phyloP scores from a whole-genome alignment of 1,284 basidiomycete genomes.

The Trichosporon sp. region DNA sequence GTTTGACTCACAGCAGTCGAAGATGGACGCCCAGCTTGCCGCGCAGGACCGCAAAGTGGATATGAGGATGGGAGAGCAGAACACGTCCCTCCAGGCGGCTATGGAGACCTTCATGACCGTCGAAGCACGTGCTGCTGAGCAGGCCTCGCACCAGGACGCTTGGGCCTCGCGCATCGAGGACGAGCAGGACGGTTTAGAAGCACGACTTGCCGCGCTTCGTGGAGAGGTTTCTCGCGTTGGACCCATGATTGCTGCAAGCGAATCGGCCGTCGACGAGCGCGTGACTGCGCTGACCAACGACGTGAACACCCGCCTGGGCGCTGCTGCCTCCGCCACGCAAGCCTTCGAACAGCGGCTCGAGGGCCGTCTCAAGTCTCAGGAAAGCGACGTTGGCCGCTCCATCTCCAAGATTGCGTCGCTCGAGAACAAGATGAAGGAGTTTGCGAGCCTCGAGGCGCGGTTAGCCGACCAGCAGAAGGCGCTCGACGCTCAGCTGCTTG shows the following conservation, averaged over 20 bases:
- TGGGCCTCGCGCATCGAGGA: slow-evolving; percentile 4
- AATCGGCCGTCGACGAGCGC: slow-evolving; percentile 1
- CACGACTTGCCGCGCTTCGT: not conserved
- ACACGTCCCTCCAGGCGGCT: not conserved
- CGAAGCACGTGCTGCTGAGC: not conserved
- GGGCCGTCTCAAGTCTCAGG: not conserved
- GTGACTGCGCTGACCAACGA: not conserved
- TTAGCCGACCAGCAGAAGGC: not conserved
- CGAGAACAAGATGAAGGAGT: slow-evolving; percentile 2
- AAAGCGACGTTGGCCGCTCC: not conserved
- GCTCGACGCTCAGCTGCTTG: not conserved
- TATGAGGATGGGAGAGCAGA: slow-evolving; percentile 1
- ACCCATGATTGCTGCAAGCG: not conserved
- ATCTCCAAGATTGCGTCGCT: not conserved
- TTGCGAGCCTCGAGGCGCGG: not conserved
- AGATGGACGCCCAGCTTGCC: not conserved
- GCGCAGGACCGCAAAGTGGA: slow-evolving; percentile 1
- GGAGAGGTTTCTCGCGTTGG: slow-evolving; percentile 1
- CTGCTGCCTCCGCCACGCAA: not conserved
- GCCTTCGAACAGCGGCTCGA: not conserved
- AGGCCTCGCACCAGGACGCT: slow-evolving; percentile 5
- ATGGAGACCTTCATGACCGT: slow-evolving; percentile 4
- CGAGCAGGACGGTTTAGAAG: not conserved
- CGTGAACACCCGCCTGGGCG: not conserved
- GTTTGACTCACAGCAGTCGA: not conserved